Base-by-base conservation (phyloP, 352 stramenopile species). In the Globisporangium splendens region DNA sequence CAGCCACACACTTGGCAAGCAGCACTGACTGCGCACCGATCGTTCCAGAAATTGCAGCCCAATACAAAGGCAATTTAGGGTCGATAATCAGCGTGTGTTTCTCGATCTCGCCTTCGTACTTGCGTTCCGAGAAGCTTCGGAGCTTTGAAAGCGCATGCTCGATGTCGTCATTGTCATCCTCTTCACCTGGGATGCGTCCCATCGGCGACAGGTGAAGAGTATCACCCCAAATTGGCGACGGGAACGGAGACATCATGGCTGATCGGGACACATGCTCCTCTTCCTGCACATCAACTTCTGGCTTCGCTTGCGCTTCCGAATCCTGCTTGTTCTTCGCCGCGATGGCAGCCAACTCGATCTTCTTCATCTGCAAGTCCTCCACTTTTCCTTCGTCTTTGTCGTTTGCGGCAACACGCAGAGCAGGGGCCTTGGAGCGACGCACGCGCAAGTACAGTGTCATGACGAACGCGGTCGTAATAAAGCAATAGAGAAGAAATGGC, bases 81-180 rank as follows among this genome's bases (percentile, higher is more conserved):
- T 93, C 83, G 51, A 93, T 93, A 42, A 93, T 85, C 14, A 93
- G 72, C 54, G 83, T 91, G 54, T 93, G 77, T 66, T 93, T 93
- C 67, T 91, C 83, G 44, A 93, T 79, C 41, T 88, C 79, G 38
- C 73, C 77, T 33, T 89, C 77, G 58, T 85, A 78, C 61, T 83
- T 73, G 43, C 69, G 66, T 17, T 65, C 46, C 44, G 69, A 63
- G 41, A 82, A 70, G 55, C 86, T 84, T 54, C 75, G 67, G 15
- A 68, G 72, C 7, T 73, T 77, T n/a, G 72, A 50, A n/a, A 64
- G 59, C 22, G 63, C 54, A 17, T 63, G 59, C 12, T 79, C 73
- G 17, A 86, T 77, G n/a, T 83, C 77, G 44, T 89, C 75, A 15
- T 76, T 68, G 24, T 86, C 74, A 24, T 87, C 72, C 42, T 84